Evolutionary conservation across 352 stramenopile species (phyloP).

Genomic region (Thalassiosira livingstoniorum): DNA sequence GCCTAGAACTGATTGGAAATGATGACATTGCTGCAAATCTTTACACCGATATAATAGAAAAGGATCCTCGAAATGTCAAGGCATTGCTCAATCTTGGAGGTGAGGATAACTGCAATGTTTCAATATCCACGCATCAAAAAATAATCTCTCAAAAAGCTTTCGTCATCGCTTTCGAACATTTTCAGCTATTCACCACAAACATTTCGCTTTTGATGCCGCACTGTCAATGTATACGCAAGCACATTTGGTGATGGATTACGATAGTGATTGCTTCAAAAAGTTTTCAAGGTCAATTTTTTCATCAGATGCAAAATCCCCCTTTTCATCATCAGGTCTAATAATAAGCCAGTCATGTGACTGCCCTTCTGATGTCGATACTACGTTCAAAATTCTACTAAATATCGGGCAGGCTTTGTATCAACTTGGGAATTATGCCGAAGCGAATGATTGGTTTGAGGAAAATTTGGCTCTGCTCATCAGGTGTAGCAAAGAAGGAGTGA

Average conservation of each 20-base stretch:
- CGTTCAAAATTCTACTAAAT: constrained; percentile 11
- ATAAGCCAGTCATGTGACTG: not conserved
- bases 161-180: too few relatives aligned
- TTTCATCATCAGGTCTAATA: constrained; percentile 4
- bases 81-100: constrained; percentile 2
- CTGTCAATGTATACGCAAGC: not conserved
- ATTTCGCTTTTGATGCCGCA: not conserved
- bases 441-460: constrained; percentile 6
- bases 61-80: not conserved
- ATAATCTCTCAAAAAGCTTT: too few relatives aligned
- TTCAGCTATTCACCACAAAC: not conserved
- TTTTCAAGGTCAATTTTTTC: too few relatives aligned
- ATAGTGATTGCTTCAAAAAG: not conserved
- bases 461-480: not conserved
- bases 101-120: too few relatives aligned
- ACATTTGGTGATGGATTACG: not conserved
- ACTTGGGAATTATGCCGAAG: constrained; percentile 2
- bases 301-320: too few relatives aligned
- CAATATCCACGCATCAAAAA: too few relatives aligned
- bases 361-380: not conserved
- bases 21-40: not conserved
- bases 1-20: not conserved
- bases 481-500: not conserved
- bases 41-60: not conserved
- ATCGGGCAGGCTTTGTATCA: constrained; percentile 1